A percentile compares a stretch with the other conserved stretches of the same genome.
These are phyloP conservation scores for Xerocomus brunneocitrinus DNA, from an alignment of 768 basidiomycete species.

Conservation along the genomic window DNA sequence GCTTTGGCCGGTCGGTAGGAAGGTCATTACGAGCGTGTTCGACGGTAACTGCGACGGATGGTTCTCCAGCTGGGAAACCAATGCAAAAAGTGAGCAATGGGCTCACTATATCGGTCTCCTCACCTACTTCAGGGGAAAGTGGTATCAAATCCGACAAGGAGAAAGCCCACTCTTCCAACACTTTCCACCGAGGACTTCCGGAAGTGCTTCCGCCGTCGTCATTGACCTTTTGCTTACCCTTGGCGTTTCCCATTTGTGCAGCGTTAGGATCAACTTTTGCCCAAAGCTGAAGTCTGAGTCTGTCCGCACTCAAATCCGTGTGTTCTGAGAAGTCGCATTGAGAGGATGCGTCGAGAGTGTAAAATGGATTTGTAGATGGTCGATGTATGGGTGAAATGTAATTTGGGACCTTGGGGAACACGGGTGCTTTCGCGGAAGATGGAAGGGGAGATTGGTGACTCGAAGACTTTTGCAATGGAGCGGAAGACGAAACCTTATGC, in stretches of 20 bases:
- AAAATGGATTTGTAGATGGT: conserved; percentile 82
- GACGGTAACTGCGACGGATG: conserved; percentile 52
- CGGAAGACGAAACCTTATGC: conserved; percentile 24
- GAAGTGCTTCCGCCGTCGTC: conserved; percentile 6
- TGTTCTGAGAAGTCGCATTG: conserved; percentile 50
- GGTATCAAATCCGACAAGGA: conserved; percentile 53
- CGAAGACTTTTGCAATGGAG: conserved; percentile 21
- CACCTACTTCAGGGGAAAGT: conserved; percentile 58
- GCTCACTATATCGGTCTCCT: conserved; percentile 4
- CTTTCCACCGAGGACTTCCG: conserved; percentile 49
- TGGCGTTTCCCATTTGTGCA: conserved; percentile 21
- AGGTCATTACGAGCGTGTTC: conserved; percentile 66
- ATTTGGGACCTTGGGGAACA: conserved; percentile 41
- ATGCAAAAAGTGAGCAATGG: conserved; percentile 9
- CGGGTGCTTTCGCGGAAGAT: conserved; percentile 10
- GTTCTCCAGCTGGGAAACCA: conserved; percentile 30
- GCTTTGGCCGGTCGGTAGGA: conserved; percentile 57
- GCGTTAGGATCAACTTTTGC: conserved; percentile 35
- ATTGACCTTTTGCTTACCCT: conserved; percentile 45
- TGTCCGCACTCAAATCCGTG: conserved; percentile 49
- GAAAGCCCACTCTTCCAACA: conserved; percentile 66
- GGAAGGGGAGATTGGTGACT: conserved; percentile 23
- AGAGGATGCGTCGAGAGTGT: conserved; percentile 51
- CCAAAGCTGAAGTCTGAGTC: conserved; percentile 57
- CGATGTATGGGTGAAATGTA: conserved; percentile 77